These are phyloP conservation scores for Collybiopsis luxurians DNA, from an alignment of 768 basidiomycete genomes.

Conservation along the genomic window DNA sequence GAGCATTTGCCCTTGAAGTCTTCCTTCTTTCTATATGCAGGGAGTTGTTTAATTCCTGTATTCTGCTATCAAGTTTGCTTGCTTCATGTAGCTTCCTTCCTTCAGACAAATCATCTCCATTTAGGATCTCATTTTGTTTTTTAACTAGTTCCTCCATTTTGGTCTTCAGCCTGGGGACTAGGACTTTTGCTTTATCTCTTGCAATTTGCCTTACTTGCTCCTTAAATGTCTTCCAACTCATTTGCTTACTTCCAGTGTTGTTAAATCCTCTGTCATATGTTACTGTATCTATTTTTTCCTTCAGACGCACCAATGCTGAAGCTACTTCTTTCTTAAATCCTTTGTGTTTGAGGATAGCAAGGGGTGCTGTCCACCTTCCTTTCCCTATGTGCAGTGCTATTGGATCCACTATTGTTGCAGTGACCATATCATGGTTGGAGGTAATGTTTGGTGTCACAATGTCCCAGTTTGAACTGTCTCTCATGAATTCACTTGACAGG, in stretches of 20 bases:
- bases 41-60: conserved; percentile 15
- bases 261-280: conserved; percentile 1
- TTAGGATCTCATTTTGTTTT: background rate
- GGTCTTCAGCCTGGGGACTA: conserved; percentile 5
- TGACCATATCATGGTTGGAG: conserved; percentile 31
- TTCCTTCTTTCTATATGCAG: background rate
- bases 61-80: conserved; percentile 8
- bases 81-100: background rate
- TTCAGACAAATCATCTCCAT: background rate
- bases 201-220: background rate
- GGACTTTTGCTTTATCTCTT: conserved; percentile 6
- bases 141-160: conserved; percentile 3
- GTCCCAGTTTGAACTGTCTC: conserved; percentile 20
- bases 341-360: conserved; percentile 17
- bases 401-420: conserved; percentile 17
- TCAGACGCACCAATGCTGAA: background rate
- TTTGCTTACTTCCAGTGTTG: conserved; percentile 8
- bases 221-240: conserved; percentile 7
- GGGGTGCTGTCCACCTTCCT: conserved; percentile 30
- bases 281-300: conserved; percentile 3
- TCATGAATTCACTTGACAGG: conserved; percentile 9
- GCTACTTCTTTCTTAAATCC: conserved; percentile 3
- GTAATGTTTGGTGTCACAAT: conserved; percentile 16
- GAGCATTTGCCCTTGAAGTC: conserved; percentile 16
- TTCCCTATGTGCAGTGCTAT: conserved; percentile 24